Base-by-base conservation (phyloP, 2,329 filamentous ascomycete genomes). In the Diplocarpon rosae region DNA sequence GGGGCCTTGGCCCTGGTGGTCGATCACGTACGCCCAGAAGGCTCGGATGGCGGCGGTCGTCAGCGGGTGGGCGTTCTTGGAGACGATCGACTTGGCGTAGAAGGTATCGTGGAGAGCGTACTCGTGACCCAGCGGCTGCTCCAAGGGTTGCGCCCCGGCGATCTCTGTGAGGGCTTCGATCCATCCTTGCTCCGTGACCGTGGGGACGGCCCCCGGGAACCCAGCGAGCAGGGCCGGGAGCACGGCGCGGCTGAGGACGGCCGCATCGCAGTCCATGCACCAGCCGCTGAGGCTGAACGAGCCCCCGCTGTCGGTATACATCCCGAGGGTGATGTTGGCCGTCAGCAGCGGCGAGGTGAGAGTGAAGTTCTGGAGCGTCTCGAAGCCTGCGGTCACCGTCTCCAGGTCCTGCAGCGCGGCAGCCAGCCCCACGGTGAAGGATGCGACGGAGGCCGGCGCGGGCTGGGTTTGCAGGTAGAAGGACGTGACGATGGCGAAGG, bases 81-180 rank as follows among this genome's bases (percentile, higher is more conserved):
- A 32, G 29, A 73, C 60, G 0, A 80, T 57, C 9, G 72, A 76
- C 54, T 77, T 79, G 52, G 70, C 66, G 46, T 74, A 74, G 52
- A 83, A 82, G 0, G 70, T 63, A 0, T 63, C 63, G 1, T 70
- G 66, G 0, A 72, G 46, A 11, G 37, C 41, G 30, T 55, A 55
- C 2, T n/a, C 43, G 10, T 32, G 36, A 70, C 68, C 59, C 65
- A 66, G 50, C 72, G 59, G 57, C 65, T 66, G 47, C 1, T 37
- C 17, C 0, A 57, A 37, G 2, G 47, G 30, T 27, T 45, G 46
- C 1, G 41, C 39, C 7, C 29, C 46, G 1, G 47, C 45, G 10
- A 55, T 24, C 1, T 16, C 29, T 1, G 39, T 30, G 0, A 68
- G 59, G 42, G 64, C 65, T 37, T 60, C 54, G 44, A 64, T 63